These are phyloP conservation scores for Salix caprea DNA, from an alignment of 345 rosid genomes.

Conservation along the genomic window DNA sequence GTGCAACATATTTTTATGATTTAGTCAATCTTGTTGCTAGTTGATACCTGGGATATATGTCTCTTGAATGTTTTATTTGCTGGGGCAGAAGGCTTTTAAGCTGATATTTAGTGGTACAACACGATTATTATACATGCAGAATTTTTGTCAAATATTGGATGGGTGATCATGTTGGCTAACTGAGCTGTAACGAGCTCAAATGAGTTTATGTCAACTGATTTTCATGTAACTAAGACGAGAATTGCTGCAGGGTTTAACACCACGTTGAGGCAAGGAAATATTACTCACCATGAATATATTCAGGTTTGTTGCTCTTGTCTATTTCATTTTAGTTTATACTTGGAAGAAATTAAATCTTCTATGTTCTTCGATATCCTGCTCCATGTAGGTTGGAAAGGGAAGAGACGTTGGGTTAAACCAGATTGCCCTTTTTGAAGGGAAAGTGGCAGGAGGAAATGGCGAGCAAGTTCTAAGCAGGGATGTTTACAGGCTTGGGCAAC, in stretches of 20 bases:
- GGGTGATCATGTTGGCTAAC: not conserved
- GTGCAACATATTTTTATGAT: too few species aligned
- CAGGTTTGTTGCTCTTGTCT: constrained; percentile 51
- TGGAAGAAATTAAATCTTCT: not conserved
- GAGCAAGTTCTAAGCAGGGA: constrained; percentile 99
- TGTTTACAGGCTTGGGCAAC: constrained; percentile 89
- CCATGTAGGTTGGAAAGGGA: constrained; percentile 92
- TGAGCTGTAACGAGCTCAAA: not conserved
- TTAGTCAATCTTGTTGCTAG: too few species aligned
- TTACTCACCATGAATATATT: constrained; percentile 95
- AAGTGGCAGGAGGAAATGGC: constrained; percentile 99
- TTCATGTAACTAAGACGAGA: constrained; percentile 1
- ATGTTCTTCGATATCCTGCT: constrained; percentile 8
- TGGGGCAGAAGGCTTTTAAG: too few species aligned
- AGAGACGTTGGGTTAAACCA: constrained; percentile 98
- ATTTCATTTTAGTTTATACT: not conserved
- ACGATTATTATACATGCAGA: too few species aligned
- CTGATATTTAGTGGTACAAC: too few species aligned
- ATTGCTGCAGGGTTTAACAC: constrained; percentile 82
- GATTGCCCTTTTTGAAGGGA: constrained; percentile 98
- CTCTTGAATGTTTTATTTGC: too few species aligned
- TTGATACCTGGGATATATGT: too few species aligned
- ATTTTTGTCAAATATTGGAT: too few species aligned
- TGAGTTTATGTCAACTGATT: not conserved
- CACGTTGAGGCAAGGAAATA: constrained; percentile 91